phyloP scores from a whole-genome alignment of 2,329 filamentous ascomycete genomes.

The Aspergillus unguis region DNA sequence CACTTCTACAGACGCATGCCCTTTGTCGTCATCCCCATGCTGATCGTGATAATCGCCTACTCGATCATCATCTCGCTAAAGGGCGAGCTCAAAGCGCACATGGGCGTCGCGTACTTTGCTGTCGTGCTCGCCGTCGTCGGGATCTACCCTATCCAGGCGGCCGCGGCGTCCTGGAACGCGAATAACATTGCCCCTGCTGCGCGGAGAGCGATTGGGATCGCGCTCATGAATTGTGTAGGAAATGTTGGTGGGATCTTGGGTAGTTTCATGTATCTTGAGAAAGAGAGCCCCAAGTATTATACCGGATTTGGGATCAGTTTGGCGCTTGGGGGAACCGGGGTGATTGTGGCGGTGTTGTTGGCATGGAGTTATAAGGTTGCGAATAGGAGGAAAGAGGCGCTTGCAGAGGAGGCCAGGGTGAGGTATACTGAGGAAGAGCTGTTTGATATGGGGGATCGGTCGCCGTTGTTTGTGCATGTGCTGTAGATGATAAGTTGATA shows the following conservation, averaged over 20 bases:
- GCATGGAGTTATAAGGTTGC: constrained; percentile 20
- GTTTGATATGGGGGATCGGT: constrained; percentile 42
- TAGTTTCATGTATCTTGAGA: constrained; percentile 25
- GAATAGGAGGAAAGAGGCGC: constrained; percentile 20
- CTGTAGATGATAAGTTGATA: not conserved
- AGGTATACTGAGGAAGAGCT: constrained; percentile 41
- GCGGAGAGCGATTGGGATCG: constrained; percentile 23
- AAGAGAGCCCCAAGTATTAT: constrained; percentile 19
- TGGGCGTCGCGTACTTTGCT: constrained; percentile 24
- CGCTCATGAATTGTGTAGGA: constrained; percentile 22
- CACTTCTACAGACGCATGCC: constrained; percentile 26
- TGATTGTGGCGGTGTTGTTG: constrained; percentile 19
- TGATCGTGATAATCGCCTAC: constrained; percentile 18
- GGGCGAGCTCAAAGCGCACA: constrained; percentile 18
- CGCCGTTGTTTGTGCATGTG: constrained; percentile 41
- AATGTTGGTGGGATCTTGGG: constrained; percentile 24
- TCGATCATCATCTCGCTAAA: constrained; percentile 23
- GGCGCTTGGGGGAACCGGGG: constrained; percentile 17
- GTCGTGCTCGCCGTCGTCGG: constrained; percentile 23
- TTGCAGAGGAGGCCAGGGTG: constrained; percentile 30
- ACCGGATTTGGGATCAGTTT: constrained; percentile 24
- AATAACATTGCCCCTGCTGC: constrained; percentile 26
- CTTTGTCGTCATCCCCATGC: constrained; percentile 20
- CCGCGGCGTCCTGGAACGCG: constrained; percentile 25
- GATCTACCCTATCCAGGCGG: constrained; percentile 28